A percentile compares a stretch with the other conserved stretches of the same genome.
phyloP scores from a whole-genome alignment of 352 stramenopile genomes.

The Blastocystis sp. region DNA sequence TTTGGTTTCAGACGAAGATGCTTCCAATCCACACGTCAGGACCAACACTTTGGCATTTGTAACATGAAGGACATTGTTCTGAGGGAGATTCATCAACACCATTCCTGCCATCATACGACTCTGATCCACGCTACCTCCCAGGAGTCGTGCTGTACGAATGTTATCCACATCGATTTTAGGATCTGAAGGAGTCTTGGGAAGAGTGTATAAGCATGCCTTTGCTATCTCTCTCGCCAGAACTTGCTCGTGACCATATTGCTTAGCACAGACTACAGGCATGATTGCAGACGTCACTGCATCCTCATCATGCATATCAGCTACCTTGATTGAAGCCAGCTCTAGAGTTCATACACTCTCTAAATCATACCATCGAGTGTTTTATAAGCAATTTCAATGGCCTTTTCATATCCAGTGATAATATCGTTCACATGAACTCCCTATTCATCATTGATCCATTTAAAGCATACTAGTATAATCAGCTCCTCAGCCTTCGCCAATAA shows the following conservation, averaged over 20 bases:
- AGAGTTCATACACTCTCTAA: slow-evolving; percentile 62
- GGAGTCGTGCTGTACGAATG: slow-evolving; percentile 93
- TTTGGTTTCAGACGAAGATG: slow-evolving; percentile 90
- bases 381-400: slow-evolving; percentile 83
- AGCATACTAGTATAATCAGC: slow-evolving; percentile 79
- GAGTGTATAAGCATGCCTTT: slow-evolving; percentile 85
- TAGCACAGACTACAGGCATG: slow-evolving; percentile 86
- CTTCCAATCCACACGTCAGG: slow-evolving; percentile 82
- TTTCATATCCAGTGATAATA: slow-evolving; percentile 91
- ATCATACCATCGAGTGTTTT: slow-evolving; percentile 75
- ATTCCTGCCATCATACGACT: slow-evolving; percentile 93
- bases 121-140: slow-evolving; percentile 85
- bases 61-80: slow-evolving; percentile 82
- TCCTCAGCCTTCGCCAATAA: slow-evolving; percentile 88
- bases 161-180: slow-evolving; percentile 89
- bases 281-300: slow-evolving; percentile 80
- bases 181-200: slow-evolving; percentile 74
- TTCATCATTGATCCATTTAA: background rate
- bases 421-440: slow-evolving; percentile 90
- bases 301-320: slow-evolving; percentile 76
- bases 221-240: slow-evolving; percentile 85
- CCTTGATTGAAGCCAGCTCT: slow-evolving; percentile 73
- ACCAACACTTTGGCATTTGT: slow-evolving; percentile 81
- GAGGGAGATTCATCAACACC: slow-evolving; percentile 84
- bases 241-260: slow-evolving; percentile 91